A percentile compares a stretch with the other conserved stretches of the same genome.
phyloP scores from a whole-genome alignment of 306 rosid species.

The Dryas drummondii region DNA sequence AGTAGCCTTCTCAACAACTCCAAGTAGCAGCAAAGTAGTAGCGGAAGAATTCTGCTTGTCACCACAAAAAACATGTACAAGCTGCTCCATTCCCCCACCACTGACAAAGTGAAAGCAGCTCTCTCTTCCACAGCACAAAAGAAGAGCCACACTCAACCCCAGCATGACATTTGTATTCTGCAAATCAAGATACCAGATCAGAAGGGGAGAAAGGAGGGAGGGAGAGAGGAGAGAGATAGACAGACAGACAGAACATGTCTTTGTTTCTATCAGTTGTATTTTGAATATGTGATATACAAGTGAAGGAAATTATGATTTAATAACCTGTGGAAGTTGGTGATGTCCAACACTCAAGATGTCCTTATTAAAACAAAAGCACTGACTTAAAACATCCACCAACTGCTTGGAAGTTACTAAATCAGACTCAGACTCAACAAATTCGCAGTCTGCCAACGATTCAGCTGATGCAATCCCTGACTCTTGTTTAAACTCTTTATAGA shows the following conservation, averaged over 20 bases:
- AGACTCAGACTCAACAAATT: constrained; percentile 50
- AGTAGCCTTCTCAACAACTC: constrained; percentile 86
- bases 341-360: constrained; percentile 40
- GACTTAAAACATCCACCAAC: constrained; percentile 70
- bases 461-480: constrained; percentile 43
- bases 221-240: constrained; percentile 14
- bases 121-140: constrained; percentile 87
- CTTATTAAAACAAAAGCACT: constrained; percentile 44
- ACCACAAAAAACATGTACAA: constrained; percentile 46
- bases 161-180: constrained; percentile 68
- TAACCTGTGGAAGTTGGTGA: constrained; percentile 60
- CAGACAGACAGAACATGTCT: background rate
- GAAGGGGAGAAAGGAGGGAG: constrained; percentile 1
- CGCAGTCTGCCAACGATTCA: constrained; percentile 40
- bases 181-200: constrained; percentile 34
- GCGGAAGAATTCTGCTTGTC: constrained; percentile 62
- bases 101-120: constrained; percentile 85
- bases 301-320: constrained; percentile 18
- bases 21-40: constrained; percentile 68
- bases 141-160: constrained; percentile 87
- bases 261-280: background rate
- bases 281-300: background rate
- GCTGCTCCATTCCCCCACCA: constrained; percentile 87
- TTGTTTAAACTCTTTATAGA: constrained; percentile 45
- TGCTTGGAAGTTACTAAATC: constrained; percentile 62